phyloP scores from a whole-genome alignment of 306 rosid genomes.

The Parietaria judaica region DNA sequence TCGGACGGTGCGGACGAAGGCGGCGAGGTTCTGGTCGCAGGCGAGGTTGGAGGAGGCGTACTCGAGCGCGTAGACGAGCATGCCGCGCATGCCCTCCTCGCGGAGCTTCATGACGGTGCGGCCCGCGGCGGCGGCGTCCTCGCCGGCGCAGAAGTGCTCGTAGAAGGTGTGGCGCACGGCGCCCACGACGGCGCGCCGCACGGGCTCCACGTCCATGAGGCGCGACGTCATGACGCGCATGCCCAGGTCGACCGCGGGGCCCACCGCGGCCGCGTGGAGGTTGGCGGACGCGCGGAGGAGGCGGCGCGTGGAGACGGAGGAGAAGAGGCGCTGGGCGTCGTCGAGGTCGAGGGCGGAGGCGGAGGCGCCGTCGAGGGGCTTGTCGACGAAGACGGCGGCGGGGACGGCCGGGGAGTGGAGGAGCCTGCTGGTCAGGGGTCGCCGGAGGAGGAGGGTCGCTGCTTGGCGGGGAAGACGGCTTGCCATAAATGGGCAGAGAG shows the following conservation, averaged over 20 bases:
- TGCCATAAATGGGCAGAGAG: conserved; percentile 18
- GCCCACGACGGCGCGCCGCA: conserved; percentile 18
- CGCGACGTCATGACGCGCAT: conserved; percentile 63
- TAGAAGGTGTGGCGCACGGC: conserved; percentile 34
- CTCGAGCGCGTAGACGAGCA: conserved; percentile 75
- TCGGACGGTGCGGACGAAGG: conserved; percentile 52
- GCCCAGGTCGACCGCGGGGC: conserved; percentile 72
- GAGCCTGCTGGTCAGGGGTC: neutral
- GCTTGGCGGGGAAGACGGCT: conserved; percentile 24
- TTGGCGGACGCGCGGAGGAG: conserved; percentile 57
- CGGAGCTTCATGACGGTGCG: conserved; percentile 28
- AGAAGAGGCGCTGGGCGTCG: conserved; percentile 43
- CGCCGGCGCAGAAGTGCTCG: conserved; percentile 81
- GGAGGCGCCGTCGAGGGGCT: neutral
- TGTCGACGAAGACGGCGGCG: neutral
- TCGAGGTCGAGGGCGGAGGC: conserved; percentile 24
- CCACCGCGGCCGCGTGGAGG: conserved; percentile 63
- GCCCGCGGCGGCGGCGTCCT: conserved; percentile 41
- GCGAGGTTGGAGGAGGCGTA: conserved; percentile 49
- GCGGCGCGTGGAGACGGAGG: conserved; percentile 27
- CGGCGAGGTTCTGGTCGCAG: conserved; percentile 48
- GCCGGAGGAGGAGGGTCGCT: conserved; percentile 40
- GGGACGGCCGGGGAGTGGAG: conserved; percentile 15
- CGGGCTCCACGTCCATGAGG: conserved; percentile 32
- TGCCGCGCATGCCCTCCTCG: conserved; percentile 56